phyloP scores from a whole-genome alignment of 108 stramenopile genomes.

The Schizochytrium sp. region DNA sequence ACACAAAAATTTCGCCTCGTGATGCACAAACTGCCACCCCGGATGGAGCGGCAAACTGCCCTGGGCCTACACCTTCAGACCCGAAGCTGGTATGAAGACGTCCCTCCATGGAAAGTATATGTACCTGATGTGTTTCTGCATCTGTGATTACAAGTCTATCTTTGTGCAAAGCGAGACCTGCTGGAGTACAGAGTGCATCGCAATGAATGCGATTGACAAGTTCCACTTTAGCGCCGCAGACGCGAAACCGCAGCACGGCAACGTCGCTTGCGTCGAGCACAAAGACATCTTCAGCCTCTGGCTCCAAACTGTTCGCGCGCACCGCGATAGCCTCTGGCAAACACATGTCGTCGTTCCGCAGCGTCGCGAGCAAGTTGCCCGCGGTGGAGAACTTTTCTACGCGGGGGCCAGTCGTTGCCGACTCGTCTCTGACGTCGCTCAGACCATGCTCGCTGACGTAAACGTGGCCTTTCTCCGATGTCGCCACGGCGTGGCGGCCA shows the following conservation, averaged over 20 bases:
- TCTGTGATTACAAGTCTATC: background rate
- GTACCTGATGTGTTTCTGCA: background rate
- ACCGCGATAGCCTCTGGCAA: background rate
- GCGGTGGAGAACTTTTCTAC: background rate
- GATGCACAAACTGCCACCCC: background rate
- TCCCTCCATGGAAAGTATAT: background rate
- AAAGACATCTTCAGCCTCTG: background rate
- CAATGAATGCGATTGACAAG: background rate
- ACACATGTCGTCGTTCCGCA: background rate
- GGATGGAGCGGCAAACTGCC: background rate
- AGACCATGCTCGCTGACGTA: background rate
- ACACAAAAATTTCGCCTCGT: background rate
- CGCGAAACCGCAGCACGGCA: background rate
- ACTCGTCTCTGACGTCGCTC: too few species aligned
- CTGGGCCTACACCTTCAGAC: background rate
- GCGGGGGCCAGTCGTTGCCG: background rate
- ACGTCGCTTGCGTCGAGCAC: background rate
- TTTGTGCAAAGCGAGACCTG: background rate
- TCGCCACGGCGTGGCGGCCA: background rate
- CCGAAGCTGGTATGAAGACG: background rate
- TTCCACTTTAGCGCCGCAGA: background rate
- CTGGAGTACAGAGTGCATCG: background rate
- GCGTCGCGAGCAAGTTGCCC: background rate
- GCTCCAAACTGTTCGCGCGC: background rate
- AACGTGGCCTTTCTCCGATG: background rate